phyloP scores from a whole-genome alignment of 176 grass and related monocot genomes.

The Ampelocalamus luodianensis region DNA sequence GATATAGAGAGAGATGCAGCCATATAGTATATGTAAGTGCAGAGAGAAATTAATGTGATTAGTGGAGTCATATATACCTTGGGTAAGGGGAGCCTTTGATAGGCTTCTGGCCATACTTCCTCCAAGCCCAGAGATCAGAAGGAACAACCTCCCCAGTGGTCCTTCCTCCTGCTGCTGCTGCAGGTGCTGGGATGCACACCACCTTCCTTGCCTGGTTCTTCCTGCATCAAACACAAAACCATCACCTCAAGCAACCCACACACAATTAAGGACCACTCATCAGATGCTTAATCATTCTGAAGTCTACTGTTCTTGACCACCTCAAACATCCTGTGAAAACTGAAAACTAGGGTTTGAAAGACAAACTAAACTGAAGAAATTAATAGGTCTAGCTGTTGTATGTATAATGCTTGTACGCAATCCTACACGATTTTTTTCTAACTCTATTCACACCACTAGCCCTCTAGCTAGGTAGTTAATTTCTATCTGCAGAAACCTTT shows the following conservation, averaged over 20 bases:
- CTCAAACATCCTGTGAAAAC: not conserved
- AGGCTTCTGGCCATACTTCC: slow-evolving; percentile 99
- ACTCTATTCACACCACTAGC: not conserved
- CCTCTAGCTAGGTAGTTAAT: not conserved
- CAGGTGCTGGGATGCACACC: slow-evolving; percentile 90
- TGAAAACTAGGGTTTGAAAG: slow-evolving; percentile 38
- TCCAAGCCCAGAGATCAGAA: slow-evolving; percentile 99
- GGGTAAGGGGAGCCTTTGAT: slow-evolving; percentile 99
- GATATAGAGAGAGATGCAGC: not conserved
- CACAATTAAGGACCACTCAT: not conserved
- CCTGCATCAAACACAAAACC: slow-evolving; percentile 52
- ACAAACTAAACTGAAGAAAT: slow-evolving; percentile 14
- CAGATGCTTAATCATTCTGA: slow-evolving; percentile 5
- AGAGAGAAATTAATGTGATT: not conserved
- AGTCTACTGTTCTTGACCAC: not conserved
- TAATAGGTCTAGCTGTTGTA: not conserved
- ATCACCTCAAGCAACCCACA: not conserved
- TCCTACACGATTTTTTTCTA: not conserved
- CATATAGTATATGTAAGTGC: not conserved
- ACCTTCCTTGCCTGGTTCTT: slow-evolving; percentile 97
- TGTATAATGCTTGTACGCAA: not conserved
- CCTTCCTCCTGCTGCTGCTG: slow-evolving; percentile 53
- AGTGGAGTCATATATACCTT: slow-evolving; percentile 57
- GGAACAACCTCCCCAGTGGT: slow-evolving; percentile 84
- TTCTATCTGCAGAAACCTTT: not conserved